Conservation (phyloP, 805 yeast species). For the Monosporozyma unispora region DNA sequence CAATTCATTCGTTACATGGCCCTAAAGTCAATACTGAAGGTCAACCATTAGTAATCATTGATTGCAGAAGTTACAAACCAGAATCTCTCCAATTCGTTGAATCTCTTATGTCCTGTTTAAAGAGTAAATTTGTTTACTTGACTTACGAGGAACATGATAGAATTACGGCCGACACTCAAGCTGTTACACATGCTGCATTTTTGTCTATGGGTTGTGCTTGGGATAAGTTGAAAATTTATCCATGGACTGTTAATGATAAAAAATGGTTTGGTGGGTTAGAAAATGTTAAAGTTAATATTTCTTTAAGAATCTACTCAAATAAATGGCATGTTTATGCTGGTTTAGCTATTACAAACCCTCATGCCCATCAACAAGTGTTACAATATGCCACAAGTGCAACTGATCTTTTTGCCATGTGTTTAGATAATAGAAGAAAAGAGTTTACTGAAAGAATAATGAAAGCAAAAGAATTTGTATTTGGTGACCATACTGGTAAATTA, state of each 20-base stretch:
- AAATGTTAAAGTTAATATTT: conserved; percentile 89
- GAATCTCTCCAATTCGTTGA: conserved; percentile 55
- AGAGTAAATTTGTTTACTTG: conserved; percentile 68
- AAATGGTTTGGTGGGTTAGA: conserved; percentile 92
- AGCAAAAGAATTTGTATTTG: conserved; percentile 74
- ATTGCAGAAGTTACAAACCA: conserved; percentile 52
- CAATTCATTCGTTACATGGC: conserved; percentile 91
- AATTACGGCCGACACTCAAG: conserved; percentile 97
- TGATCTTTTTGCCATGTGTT: conserved; percentile 74
- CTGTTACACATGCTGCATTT: conserved; percentile 96
- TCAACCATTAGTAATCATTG: conserved; percentile 83
- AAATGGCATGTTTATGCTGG: conserved; percentile 99
- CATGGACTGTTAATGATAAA: conserved; percentile 52
- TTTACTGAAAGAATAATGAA: conserved; percentile 46
- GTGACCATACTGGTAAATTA: conserved; percentile 49
- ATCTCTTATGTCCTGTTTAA: conserved; percentile 56
- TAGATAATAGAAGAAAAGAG: conserved; percentile 54
- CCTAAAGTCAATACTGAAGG: conserved; percentile 84
- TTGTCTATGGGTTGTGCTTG: conserved; percentile 96
- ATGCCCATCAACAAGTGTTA: conserved; percentile 83
- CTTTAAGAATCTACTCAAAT: conserved; percentile 81
- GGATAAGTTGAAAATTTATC: conserved; percentile 73
- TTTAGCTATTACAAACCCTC: conserved; percentile 87
- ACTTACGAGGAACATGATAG: conserved; percentile 85
- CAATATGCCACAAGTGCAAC: conserved; percentile 84